Conservation (phyloP, 345 rosid genomes). For the Cardiospermum halicacabum region DNA sequence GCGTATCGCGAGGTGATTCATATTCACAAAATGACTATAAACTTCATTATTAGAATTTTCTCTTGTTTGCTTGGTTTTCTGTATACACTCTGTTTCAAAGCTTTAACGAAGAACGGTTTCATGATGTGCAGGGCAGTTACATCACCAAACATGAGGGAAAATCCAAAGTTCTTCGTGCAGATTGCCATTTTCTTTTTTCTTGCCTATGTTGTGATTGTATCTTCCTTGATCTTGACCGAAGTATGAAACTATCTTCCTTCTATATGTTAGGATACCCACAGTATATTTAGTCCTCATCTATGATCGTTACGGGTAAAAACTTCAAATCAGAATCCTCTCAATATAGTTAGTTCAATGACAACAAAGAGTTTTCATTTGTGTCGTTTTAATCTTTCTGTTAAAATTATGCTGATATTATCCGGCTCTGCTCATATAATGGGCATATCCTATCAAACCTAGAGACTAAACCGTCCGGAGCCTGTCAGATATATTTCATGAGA, state of each 20-base stretch:
- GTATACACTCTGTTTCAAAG: background rate
- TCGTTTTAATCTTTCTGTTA: background rate
- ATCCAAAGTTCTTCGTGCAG: conserved; percentile 83
- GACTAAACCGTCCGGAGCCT: too few relatives aligned
- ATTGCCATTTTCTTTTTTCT: conserved; percentile 83
- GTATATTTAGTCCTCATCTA: background rate
- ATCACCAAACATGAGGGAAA: conserved; percentile 98
- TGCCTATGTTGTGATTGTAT: conserved; percentile 90
- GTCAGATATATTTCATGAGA: too few relatives aligned
- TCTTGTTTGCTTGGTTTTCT: background rate
- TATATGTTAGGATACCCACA: background rate
- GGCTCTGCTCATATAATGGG: too few relatives aligned
- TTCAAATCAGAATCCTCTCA: conserved; percentile 6
- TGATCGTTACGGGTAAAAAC: background rate
- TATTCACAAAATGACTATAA: background rate
- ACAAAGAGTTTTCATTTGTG: conserved; percentile 5
- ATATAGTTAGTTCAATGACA: conserved; percentile 17
- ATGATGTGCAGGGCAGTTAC: conserved; percentile 78
- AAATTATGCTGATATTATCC: too few relatives aligned
- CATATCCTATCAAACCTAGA: too few relatives aligned
- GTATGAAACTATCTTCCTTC: conserved; percentile 37
- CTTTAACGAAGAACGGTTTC: conserved; percentile 6
- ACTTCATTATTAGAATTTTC: background rate
- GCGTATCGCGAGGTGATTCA: conserved; percentile 75
- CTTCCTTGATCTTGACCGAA: conserved; percentile 91